Evolutionary conservation across 139 green algal species (phyloP), one percentile per base, ranked within the genome.

Genomic region (Coccomyxa sp.): DNA sequence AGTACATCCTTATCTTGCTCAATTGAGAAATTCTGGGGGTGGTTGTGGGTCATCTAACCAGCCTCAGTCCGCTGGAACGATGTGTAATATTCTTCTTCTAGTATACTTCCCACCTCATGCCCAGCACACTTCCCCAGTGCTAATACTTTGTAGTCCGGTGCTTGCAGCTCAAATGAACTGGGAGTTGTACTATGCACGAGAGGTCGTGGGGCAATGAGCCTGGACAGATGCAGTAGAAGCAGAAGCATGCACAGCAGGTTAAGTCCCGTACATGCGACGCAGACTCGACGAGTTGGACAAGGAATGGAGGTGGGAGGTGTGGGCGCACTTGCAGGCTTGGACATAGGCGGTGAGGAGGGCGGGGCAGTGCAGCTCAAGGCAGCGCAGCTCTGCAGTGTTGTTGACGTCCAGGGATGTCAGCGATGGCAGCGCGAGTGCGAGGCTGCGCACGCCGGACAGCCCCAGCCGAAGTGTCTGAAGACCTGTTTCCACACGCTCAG

Each of bases 351-450:
- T 82, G 11, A 82, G 45, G 81, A 94, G 90, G 7, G 25, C 14
- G 7, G 91, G 91, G 79, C 88, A 93, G 68, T 84, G 83, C 82
- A 94, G 84, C 85, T 89, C 87, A 79, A 94, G 87, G 32, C 77
- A 23, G 15, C 58, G 63, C 82, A 94, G 88, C 31, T 85, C 71
- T 28, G 21, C 23, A 82, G 87, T 91, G 81, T 85, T 88, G 82
- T 87, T 90, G 10, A 94, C 79, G 82, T 94, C 88, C 81, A 94
- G 86, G 23, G 82, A 66, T 27, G 67, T 66, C 3, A 94, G 84
- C 4, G 63, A 45, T 0, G 87, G 85, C 86, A 94, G 87, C 16
- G 83, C 82, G 76, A 94, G 75, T 0, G 88, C 83, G 31, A 92
- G 81, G 31, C 83, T 84, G 67, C 87, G 87, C 18, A 90, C 86